Evolutionary conservation across 169 alveolate genomes (phyloP).

Genomic region (Eimeria sp.): DNA sequence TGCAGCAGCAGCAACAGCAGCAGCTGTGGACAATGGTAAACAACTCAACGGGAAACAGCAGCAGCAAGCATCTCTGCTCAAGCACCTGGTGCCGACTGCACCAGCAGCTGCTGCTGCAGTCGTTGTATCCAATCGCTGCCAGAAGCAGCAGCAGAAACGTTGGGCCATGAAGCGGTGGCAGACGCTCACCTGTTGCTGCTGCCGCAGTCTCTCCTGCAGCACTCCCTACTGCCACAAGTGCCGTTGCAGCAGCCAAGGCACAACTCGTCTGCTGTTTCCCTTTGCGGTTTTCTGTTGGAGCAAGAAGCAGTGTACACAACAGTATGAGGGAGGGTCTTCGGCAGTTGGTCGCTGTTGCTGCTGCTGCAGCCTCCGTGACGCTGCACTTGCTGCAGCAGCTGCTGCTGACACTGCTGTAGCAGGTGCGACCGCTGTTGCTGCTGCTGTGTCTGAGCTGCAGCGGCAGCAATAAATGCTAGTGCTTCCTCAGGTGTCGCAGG

Average conservation of each 20-base stretch:
- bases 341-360: constrained; percentile 5
- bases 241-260: neutral
- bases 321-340: neutral
- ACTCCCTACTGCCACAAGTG: neutral
- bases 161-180: neutral
- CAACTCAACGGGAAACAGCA: neutral
- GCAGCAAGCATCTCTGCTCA: neutral
- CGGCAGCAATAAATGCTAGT: neutral
- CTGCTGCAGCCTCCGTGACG: constrained; percentile 9
- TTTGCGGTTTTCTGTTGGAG: neutral
- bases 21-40: neutral
- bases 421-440: constrained; percentile 14
- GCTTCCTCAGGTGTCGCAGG: neutral
- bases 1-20: constrained; percentile 25
- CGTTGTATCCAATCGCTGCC: neutral
- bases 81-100: neutral
- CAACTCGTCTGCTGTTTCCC: neutral
- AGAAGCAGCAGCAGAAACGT: neutral
- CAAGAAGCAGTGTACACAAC: neutral
- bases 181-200: neutral
- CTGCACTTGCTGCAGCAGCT: neutral
- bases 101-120: neutral
- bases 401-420: constrained; percentile 27
- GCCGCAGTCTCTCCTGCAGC: neutral
- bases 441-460: constrained; percentile 3